Conservation (phyloP, 768 basidiomycete species). For the Kwoniella sp. region DNA sequence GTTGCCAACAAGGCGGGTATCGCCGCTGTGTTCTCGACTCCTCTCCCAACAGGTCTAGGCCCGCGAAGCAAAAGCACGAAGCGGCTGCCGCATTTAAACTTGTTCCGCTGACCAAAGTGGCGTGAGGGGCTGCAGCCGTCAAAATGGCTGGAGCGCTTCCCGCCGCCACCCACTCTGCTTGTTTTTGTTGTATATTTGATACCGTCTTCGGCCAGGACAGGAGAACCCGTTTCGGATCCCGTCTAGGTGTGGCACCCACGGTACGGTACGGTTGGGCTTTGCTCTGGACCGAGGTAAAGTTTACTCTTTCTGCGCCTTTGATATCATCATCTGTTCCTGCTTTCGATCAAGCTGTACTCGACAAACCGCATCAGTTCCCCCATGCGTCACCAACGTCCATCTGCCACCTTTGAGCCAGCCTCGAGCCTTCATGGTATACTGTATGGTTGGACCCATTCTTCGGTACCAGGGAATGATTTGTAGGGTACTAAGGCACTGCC, state of each 20-base stretch:
- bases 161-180: no score
- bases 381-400: no score
- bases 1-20: no score
- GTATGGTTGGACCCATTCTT: neutral
- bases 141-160: neutral
- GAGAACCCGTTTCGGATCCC: neutral
- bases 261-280: neutral
- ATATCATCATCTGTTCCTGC: neutral
- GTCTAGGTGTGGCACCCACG: neutral
- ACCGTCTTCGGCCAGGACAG: neutral
- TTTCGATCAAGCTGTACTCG: no score
- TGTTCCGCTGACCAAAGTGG: neutral
- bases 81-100: constrained; percentile 1
- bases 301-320: neutral
- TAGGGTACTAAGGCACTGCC: neutral
- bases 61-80: no score
- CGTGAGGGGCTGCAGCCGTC: neutral
- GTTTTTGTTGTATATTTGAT: neutral
- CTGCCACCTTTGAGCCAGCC: no score
- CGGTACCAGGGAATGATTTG: neutral
- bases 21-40: no score
- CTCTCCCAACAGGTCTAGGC: no score
- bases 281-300: no score
- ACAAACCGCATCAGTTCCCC: no score
- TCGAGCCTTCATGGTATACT: neutral